Conservation (phyloP, 2,329 filamentous ascomycete species). For the Arthrobotrys sinensis region DNA sequence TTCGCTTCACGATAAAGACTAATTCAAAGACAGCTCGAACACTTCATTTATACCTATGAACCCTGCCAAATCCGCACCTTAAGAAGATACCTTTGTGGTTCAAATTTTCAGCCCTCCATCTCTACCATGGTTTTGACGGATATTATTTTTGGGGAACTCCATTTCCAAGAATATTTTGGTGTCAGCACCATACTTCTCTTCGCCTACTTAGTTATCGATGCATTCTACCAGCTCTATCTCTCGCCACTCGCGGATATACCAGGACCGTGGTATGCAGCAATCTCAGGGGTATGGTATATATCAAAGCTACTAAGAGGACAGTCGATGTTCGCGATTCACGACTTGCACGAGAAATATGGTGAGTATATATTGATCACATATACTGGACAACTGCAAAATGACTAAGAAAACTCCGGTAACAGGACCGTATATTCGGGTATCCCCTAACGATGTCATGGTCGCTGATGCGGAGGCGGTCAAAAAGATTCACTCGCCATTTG, state of each 20-base stretch:
- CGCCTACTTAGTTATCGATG: not conserved
- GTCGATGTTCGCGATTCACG: slow-evolving; percentile 34
- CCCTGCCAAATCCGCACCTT: too few relatives aligned
- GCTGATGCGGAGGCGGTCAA: slow-evolving; percentile 15
- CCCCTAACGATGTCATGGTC: slow-evolving; percentile 31
- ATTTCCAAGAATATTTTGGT: too few relatives aligned
- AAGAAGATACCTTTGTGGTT: too few relatives aligned
- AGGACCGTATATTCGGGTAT: slow-evolving; percentile 40
- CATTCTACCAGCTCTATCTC: slow-evolving; percentile 42
- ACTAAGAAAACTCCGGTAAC: not conserved
- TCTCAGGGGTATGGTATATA: slow-evolving; percentile 22
- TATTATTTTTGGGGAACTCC: too few relatives aligned
- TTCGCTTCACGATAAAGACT: too few relatives aligned
- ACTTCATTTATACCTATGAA: too few relatives aligned
- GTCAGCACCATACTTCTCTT: too few relatives aligned
- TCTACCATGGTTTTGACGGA: too few relatives aligned
- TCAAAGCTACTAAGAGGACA: not conserved
- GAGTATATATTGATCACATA: not conserved
- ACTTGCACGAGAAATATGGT: slow-evolving; percentile 44
- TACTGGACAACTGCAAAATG: too few relatives aligned
- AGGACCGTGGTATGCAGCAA: slow-evolving; percentile 39
- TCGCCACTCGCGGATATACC: slow-evolving; percentile 43
- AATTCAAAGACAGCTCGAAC: too few relatives aligned
- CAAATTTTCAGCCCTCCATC: too few relatives aligned
- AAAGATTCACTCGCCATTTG: slow-evolving; percentile 22